Evolutionary conservation across 352 stramenopile genomes (phyloP), one percentile per base, ranked within the genome.

Genomic region (Pythium utonaiense): DNA sequence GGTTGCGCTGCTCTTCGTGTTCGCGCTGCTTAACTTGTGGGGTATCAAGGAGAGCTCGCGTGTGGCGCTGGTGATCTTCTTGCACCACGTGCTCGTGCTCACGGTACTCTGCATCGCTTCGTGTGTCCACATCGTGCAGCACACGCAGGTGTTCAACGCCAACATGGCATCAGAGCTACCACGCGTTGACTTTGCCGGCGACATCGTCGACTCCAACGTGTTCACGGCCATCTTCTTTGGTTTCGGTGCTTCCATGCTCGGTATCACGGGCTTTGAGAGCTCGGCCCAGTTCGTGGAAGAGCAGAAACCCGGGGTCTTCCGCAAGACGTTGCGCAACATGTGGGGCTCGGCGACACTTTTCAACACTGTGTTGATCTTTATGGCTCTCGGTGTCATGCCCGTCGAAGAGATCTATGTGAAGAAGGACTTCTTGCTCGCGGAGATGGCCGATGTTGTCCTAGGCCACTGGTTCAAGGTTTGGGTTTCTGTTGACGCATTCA

Each of bases 201-300:
- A 65, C 34, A n/a, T 70, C 13, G 49, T 78, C 30, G 44, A 70
- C 2, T 54, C 59, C 36, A 78, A 76, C 49, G 27, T 74, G 2
- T 27, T 71, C 19, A 69, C 66, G 1, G 72, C 74, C 33, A 66
- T 86, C 19, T 86, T 83, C 57, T 89, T 91, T 52, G 81, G 81
- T 25, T 83, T 78, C 47, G 69, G 55, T 9, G 70, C 70, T 17
- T 81, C 85, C 5, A 89, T 96, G 76, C 71, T 96, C 9, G 85
- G 87, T 47, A 77, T 95, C 60, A 88, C 74, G 17, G 87, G 87
- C 31, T 96, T 96, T 62, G 87, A 96, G 73, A 91, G 71, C 1
- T 86, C 74, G 47, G 79, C 80, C 8, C 81, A 95, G 61, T 94
- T 93, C 71, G 81, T 96, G 22, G 83, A 96, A 67, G 73, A 91